Percentiles rank a stretch among this genome's conserved stretches.
Evolutionary conservation across 805 yeast species (phyloP).

Genomic region (Lipomyces anomalus): DNA sequence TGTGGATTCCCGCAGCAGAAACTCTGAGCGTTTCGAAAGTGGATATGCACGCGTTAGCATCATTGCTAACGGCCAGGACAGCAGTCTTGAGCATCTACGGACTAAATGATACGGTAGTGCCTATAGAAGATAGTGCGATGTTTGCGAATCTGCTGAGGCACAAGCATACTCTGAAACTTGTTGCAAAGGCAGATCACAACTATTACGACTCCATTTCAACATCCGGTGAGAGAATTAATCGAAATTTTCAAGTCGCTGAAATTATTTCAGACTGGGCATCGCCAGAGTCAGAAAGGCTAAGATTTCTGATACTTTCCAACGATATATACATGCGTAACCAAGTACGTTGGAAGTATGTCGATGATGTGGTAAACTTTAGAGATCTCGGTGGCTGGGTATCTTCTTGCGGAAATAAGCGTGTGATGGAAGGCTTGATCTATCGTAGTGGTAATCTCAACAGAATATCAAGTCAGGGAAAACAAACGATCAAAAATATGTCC

Average conservation of each 20-base stretch:
- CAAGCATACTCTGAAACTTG: constrained; percentile 49
- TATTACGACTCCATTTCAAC: constrained; percentile 48
- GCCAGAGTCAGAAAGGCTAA: constrained; percentile 44
- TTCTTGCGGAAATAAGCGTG: constrained; percentile 28
- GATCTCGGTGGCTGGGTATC: constrained; percentile 73
- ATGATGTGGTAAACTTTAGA: constrained; percentile 67
- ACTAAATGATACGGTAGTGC: constrained; percentile 57
- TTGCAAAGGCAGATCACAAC: constrained; percentile 76
- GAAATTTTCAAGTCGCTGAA: constrained; percentile 49
- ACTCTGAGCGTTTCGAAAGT: constrained; percentile 45
- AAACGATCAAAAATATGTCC: constrained; percentile 39
- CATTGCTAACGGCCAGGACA: constrained; percentile 41
- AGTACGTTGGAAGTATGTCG: constrained; percentile 56
- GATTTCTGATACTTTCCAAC: constrained; percentile 43
- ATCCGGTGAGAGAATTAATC: constrained; percentile 43
- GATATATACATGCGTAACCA: constrained; percentile 35
- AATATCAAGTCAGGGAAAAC: constrained; percentile 48
- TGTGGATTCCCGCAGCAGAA: constrained; percentile 47
- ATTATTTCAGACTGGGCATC: constrained; percentile 43
- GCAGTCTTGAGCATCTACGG: constrained; percentile 70
- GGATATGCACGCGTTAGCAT: constrained; percentile 40
- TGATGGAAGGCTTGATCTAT: constrained; percentile 50
- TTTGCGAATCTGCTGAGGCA: constrained; percentile 52
- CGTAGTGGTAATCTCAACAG: constrained; percentile 58
- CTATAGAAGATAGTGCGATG: constrained; percentile 52